Evolutionary conservation across 2,329 filamentous ascomycete species (phyloP).

Genomic region (Claviceps sorghi): DNA sequence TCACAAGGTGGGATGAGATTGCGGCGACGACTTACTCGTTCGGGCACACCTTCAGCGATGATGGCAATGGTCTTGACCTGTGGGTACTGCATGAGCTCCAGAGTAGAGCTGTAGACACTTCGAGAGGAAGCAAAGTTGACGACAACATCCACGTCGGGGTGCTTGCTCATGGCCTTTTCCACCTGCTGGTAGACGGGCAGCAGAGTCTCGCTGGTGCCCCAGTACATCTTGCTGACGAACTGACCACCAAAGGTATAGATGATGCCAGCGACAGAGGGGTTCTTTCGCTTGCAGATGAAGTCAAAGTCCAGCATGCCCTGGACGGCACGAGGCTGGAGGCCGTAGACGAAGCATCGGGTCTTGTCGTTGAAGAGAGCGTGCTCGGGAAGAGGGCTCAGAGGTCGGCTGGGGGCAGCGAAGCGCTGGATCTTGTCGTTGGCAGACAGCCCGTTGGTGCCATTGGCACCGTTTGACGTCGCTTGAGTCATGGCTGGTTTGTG

Average conservation of each 20-base stretch:
- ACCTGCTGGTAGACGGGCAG: slow-evolving; percentile 95
- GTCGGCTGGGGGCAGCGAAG: slow-evolving; percentile 84
- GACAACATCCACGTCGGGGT: slow-evolving; percentile 90
- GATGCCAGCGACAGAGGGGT: slow-evolving; percentile 93
- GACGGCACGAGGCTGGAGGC: slow-evolving; percentile 87
- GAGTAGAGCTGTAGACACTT: slow-evolving; percentile 94
- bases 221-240: slow-evolving; percentile 99
- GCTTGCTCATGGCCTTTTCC: slow-evolving; percentile 86
- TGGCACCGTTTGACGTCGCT: slow-evolving; percentile 33
- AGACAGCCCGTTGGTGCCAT: slow-evolving; percentile 42
- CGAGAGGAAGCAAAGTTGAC: slow-evolving; percentile 99
- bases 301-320: slow-evolving; percentile 97
- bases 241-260: slow-evolving; percentile 99
- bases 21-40: slow-evolving; percentile 54
- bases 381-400: slow-evolving; percentile 71
- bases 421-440: slow-evolving; percentile 99
- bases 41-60: slow-evolving; percentile 97
- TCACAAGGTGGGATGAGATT: not conserved
- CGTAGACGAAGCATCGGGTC: slow-evolving; percentile 99
- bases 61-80: slow-evolving; percentile 99
- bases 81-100: slow-evolving; percentile 94
- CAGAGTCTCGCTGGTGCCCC: slow-evolving; percentile 98
- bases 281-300: slow-evolving; percentile 99
- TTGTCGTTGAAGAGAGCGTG: slow-evolving; percentile 97
- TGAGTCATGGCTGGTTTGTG: slow-evolving; percentile 31